Conservation (phyloP, 2,329 filamentous ascomycete genomes). For the Cladophialophora exuberans region DNA sequence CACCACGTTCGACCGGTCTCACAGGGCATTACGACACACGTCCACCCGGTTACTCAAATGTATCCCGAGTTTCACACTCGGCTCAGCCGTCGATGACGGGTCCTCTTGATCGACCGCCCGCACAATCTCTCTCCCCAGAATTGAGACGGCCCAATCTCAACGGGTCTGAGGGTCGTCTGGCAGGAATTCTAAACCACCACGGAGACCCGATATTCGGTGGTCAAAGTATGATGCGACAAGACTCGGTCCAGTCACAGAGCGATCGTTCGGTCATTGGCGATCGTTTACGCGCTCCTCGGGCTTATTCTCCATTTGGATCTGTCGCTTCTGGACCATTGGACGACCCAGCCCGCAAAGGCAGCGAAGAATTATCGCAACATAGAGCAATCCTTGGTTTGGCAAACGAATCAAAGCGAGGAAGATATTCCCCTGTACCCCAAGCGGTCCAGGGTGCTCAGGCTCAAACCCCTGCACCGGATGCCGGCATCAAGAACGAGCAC, state of each 20-base stretch:
- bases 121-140: conserved; percentile 31
- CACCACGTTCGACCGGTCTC: conserved; percentile 24
- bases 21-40: conserved; percentile 31
- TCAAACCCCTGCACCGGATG: conserved; percentile 78
- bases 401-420: conserved; percentile 76
- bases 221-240: conserved; percentile 32
- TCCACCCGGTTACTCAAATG: conserved; percentile 24
- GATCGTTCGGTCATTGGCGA: conserved; percentile 33
- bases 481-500: conserved; percentile 92
- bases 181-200: conserved; percentile 23
- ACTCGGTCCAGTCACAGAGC: conserved; percentile 33
- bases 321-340: conserved; percentile 39
- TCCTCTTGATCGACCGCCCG: conserved; percentile 14
- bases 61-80: conserved; percentile 16
- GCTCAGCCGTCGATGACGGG: conserved; percentile 11
- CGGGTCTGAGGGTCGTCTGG: conserved; percentile 26
- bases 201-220: conserved; percentile 10
- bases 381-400: conserved; percentile 74
- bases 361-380: conserved; percentile 61
- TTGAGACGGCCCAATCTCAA: conserved; percentile 26
- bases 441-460: conserved; percentile 90
- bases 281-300: conserved; percentile 37
- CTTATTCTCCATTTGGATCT: conserved; percentile 41
- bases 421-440: conserved; percentile 85
- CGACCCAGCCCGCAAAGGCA: conserved; percentile 49